Evolutionary conservation across 2,329 filamentous ascomycete genomes (phyloP).

Genomic region (Fusarium oligoseptatum): DNA sequence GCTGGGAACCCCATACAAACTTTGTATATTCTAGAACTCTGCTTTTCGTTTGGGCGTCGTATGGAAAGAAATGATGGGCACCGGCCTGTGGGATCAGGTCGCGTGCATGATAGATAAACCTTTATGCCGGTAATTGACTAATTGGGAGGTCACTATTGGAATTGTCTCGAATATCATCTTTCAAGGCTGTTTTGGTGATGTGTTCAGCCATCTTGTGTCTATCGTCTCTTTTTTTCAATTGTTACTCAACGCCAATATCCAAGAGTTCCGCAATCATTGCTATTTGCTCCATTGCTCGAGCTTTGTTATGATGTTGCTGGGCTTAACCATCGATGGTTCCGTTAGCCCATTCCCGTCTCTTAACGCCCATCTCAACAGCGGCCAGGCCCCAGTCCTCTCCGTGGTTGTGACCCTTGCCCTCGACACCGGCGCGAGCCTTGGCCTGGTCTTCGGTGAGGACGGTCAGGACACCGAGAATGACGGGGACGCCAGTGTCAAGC

Average conservation of each 20-base stretch:
- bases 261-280: conserved; percentile 3
- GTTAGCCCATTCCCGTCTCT: conserved; percentile 85
- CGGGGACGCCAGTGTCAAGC: conserved; percentile 87
- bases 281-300: conserved; percentile 16
- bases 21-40: conserved; percentile 49
- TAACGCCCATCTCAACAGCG: conserved; percentile 92
- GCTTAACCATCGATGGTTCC: conserved; percentile 68
- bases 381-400: conserved; percentile 96
- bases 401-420: conserved; percentile 83
- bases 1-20: conserved; percentile 36
- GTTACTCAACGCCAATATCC: conserved; percentile 1
- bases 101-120: conserved; percentile 50
- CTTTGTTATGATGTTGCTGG: neutral
- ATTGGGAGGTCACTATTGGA: conserved; percentile 40
- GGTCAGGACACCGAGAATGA: conserved; percentile 93
- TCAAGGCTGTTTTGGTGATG: conserved; percentile 18
- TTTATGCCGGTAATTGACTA: conserved; percentile 49
- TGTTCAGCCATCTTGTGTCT: neutral
- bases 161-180: conserved; percentile 6
- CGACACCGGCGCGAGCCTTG: conserved; percentile 82
- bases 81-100: conserved; percentile 42
- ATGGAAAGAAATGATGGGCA: conserved; percentile 45
- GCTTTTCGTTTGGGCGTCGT: conserved; percentile 47
- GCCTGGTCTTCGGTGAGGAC: conserved; percentile 91
- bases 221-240: conserved; percentile 6